A percentile compares a stretch with the other conserved stretches of the same genome.
Evolutionary conservation across 1,284 basidiomycete genomes (phyloP).

Genomic region (Xerocomus nothofagi): DNA sequence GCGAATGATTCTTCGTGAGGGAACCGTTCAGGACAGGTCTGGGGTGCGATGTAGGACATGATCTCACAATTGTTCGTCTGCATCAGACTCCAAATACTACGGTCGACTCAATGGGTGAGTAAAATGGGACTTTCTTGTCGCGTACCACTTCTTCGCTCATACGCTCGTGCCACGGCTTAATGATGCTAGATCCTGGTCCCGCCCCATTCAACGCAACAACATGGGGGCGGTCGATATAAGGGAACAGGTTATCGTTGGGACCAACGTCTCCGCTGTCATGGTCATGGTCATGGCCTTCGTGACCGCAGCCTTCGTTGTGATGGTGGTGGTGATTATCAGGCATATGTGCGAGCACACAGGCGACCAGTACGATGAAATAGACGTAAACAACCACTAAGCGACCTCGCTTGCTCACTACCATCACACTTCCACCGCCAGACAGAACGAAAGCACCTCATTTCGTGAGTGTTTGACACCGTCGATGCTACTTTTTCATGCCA

Average conservation of each 20-base stretch:
- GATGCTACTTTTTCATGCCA: neutral
- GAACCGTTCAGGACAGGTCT: conserved; percentile 6
- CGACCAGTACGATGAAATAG: conserved; percentile 7
- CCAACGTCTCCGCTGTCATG: conserved; percentile 52
- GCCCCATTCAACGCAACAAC: conserved; percentile 68
- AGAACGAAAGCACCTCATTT: neutral
- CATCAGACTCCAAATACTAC: conserved; percentile 77
- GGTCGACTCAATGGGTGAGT: conserved; percentile 7
- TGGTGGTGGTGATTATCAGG: conserved; percentile 55
- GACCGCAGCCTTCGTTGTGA: conserved; percentile 49
- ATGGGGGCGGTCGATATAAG: conserved; percentile 68
- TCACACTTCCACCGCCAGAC: neutral
- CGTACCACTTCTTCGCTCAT: conserved; percentile 60
- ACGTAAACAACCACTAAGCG: conserved; percentile 16
- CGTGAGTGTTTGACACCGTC: conserved; percentile 19
- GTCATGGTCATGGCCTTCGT: conserved; percentile 56
- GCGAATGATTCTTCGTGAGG: conserved; percentile 60
- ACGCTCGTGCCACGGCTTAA: conserved; percentile 79
- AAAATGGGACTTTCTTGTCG: neutral
- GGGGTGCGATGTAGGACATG: conserved; percentile 2
- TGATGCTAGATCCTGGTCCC: conserved; percentile 50
- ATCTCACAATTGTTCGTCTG: conserved; percentile 76
- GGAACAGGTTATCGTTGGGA: conserved; percentile 67
- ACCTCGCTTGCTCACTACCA: neutral
- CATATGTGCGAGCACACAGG: conserved; percentile 10